These are phyloP conservation scores for Epichloe typhina DNA, from an alignment of 2,329 filamentous ascomycete genomes.

Conservation along the genomic window DNA sequence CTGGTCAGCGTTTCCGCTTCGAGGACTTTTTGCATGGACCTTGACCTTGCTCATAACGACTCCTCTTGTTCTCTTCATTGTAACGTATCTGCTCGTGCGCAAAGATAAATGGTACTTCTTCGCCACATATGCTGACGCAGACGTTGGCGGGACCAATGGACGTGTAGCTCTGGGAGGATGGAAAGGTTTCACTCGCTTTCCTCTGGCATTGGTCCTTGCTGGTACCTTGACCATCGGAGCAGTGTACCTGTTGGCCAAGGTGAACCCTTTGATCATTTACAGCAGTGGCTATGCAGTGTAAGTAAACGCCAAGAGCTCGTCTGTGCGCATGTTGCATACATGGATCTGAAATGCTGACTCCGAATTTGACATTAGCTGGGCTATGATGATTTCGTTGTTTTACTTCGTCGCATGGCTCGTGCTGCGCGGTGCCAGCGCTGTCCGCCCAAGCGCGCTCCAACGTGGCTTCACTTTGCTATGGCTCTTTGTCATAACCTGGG, in stretches of 20 bases:
- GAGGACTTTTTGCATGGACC: slow-evolving; percentile 79
- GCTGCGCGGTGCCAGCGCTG: slow-evolving; percentile 62
- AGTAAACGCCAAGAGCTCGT: slow-evolving; percentile 10
- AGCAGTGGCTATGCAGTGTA: slow-evolving; percentile 71
- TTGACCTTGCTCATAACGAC: slow-evolving; percentile 70
- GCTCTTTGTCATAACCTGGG: slow-evolving; percentile 68
- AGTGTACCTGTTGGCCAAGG: slow-evolving; percentile 62
- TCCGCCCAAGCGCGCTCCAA: slow-evolving; percentile 75
- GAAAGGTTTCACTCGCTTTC: slow-evolving; percentile 75
- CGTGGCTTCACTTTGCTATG: slow-evolving; percentile 71
- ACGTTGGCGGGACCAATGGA: slow-evolving; percentile 45
- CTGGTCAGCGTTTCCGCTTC: slow-evolving; percentile 67
- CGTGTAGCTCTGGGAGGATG: slow-evolving; percentile 57
- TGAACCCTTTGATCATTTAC: slow-evolving; percentile 86
- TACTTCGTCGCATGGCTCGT: slow-evolving; percentile 74
- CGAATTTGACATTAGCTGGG: slow-evolving; percentile 39
- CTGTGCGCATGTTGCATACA: not conserved
- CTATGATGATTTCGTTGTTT: slow-evolving; percentile 73
- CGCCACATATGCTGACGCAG: slow-evolving; percentile 42
- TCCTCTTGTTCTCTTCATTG: slow-evolving; percentile 56
- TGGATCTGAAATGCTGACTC: slow-evolving; percentile 8
- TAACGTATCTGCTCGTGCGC: slow-evolving; percentile 55
- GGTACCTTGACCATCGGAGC: slow-evolving; percentile 56
- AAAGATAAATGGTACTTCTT: slow-evolving; percentile 85
- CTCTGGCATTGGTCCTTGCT: slow-evolving; percentile 58